Percentiles rank a stretch among this genome's conserved stretches.
These are phyloP conservation scores for Melampsora abietis-canadensis DNA, from an alignment of 1,284 basidiomycete genomes.

Conservation along the genomic window DNA sequence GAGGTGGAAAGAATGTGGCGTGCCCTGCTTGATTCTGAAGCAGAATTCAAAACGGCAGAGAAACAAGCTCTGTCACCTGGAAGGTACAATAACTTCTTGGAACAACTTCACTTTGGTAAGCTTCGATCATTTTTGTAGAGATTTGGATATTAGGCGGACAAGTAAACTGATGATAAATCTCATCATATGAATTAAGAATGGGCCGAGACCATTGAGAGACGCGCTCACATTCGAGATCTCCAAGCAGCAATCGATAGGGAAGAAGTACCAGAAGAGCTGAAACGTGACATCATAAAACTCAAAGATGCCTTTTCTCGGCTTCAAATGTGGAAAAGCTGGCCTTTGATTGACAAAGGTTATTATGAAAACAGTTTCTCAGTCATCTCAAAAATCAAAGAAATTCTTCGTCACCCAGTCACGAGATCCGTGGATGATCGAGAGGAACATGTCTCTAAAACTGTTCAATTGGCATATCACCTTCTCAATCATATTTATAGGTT, in stretches of 20 bases:
- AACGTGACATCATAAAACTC: background rate
- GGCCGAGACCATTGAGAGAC: background rate
- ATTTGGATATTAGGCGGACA: too few relatives aligned
- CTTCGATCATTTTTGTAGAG: background rate
- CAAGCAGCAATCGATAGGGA: background rate
- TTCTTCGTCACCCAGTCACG: background rate
- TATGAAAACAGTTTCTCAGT: background rate
- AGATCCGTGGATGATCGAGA: background rate
- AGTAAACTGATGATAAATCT: too few relatives aligned
- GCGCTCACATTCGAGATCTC: background rate
- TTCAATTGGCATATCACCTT: background rate
- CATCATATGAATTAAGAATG: background rate
- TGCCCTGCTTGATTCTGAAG: background rate
- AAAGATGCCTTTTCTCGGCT: background rate
- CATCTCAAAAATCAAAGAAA: background rate
- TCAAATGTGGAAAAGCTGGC: background rate
- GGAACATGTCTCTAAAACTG: background rate
- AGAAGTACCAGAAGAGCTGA: constrained; percentile 1
- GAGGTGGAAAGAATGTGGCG: constrained; percentile 1
- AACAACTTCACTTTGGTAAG: constrained; percentile 13
- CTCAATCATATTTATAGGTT: constrained; percentile 8
- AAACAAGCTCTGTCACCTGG: background rate
- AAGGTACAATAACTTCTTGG: constrained; percentile 2
- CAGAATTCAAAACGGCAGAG: background rate
- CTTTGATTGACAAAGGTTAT: background rate